Base-by-base conservation (phyloP, 345 rosid species). In the Citrus trifoliata region DNA sequence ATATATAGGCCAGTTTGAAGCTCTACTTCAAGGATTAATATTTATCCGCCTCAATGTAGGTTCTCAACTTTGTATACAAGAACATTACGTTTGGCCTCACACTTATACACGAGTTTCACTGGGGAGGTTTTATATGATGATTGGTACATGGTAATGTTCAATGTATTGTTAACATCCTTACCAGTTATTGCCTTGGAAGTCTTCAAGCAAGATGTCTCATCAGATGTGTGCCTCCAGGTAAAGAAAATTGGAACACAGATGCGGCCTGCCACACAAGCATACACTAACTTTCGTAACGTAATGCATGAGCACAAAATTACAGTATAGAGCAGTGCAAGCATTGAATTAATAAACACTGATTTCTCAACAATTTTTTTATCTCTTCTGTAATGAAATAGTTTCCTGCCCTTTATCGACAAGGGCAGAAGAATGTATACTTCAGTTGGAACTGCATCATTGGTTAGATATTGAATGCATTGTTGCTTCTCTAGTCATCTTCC, bases 31-130 rank as follows among this genome's bases (percentile, higher is more conserved):
- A 46, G 32, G 19, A 18, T 13, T 71, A 22, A 28, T 10, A 5
- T 12, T 33, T 64, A 21, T 27, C 30, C 10, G 59, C 2, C 69
- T 80, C 73, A 6, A 10, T 79, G 32, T 76, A 91, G 96, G 86
- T 93, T 56, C 88, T 87, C 67, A 89, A 90, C 73, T 92, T 88
- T 83, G 87, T 89, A 67, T 93, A 91, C 96, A 94, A 93, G 88
- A 94, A 94, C 79, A 84, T 94, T 70, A 84, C 92, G 5, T 89
- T 93, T n/a, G 93, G 95, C 71, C 88, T 93, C 78, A 94, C 95
- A 55, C 84, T 91, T 85, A 46, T 91, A 82, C 80, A 90, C 97
- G 7, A 86, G 83, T 24, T 94, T 94, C 79, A 90, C 93, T 0
- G 97, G 95, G 27, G 89, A 91, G 64, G 81, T 85, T 27, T 94